Evolutionary conservation across 2,329 filamentous ascomycete species (phyloP).

Genomic region (Hypoxylon sp.): DNA sequence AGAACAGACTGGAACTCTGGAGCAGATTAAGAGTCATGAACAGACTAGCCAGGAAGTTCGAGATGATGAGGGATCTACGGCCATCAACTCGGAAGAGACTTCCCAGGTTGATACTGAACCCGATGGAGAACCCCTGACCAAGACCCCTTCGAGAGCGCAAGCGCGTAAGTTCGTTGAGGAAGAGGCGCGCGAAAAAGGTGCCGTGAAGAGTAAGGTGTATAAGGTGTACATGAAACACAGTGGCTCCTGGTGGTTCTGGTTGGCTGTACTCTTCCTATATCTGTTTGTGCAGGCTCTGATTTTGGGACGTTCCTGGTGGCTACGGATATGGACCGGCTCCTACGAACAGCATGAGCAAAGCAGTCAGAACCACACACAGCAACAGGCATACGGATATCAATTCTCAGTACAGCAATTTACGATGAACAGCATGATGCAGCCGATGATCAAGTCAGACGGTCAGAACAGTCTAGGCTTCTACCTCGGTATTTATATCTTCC

Average conservation of each 20-base stretch:
- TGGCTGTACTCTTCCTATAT: slow-evolving; percentile 61
- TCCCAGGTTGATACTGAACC: slow-evolving; percentile 52
- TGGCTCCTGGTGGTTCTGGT: slow-evolving; percentile 70
- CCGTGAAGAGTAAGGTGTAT: slow-evolving; percentile 74
- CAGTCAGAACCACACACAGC: slow-evolving; percentile 30
- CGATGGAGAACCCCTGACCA: slow-evolving; percentile 55
- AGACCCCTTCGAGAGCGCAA: slow-evolving; percentile 57
- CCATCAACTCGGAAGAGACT: slow-evolving; percentile 63
- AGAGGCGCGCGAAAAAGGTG: slow-evolving; percentile 75
- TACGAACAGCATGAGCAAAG: slow-evolving; percentile 48
- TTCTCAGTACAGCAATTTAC: slow-evolving; percentile 58
- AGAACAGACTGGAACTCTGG: slow-evolving; percentile 63
- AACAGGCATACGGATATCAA: slow-evolving; percentile 54
- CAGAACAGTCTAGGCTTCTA: slow-evolving; percentile 68
- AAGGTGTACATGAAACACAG: slow-evolving; percentile 71
- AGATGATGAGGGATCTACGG: slow-evolving; percentile 61
- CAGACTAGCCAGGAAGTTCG: slow-evolving; percentile 55
- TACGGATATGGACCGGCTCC: slow-evolving; percentile 67
- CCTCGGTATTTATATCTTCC: slow-evolving; percentile 70
- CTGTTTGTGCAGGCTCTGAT: slow-evolving; percentile 62
- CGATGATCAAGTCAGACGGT: slow-evolving; percentile 44
- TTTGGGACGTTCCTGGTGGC: slow-evolving; percentile 70
- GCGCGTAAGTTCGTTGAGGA: slow-evolving; percentile 80
- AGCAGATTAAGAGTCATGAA: slow-evolving; percentile 66
- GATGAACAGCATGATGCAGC: slow-evolving; percentile 50